phyloP scores from a whole-genome alignment of 495 filamentous ascomycete species.

The Aspergillus avenaceus region DNA sequence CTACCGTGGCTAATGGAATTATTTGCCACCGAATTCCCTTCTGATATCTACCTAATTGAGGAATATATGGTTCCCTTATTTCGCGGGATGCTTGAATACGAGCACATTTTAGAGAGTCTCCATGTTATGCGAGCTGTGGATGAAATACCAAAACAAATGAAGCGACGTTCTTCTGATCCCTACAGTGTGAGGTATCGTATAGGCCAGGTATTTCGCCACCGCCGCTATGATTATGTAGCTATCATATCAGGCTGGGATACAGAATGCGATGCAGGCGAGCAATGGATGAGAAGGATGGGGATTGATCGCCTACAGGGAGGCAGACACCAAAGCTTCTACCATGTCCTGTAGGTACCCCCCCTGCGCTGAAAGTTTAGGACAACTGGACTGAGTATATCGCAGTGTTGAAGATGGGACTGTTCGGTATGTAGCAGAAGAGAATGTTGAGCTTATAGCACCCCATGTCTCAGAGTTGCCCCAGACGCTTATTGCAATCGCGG shows the following conservation, averaged over 20 bases:
- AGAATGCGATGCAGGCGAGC: constrained; percentile 48
- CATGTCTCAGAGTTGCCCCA: constrained; percentile 41
- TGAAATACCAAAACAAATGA: constrained; percentile 52
- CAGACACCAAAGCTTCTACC: constrained; percentile 76
- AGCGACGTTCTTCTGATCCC: constrained; percentile 32
- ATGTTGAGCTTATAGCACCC: constrained; percentile 61
- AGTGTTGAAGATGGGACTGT: constrained; percentile 68
- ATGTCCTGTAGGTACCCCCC: constrained; percentile 63
- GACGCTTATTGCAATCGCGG: constrained; percentile 64
- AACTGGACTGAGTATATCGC: constrained; percentile 9
- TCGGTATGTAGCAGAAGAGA: constrained; percentile 84
- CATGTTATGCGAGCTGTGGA: constrained; percentile 59
- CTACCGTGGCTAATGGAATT: constrained; percentile 65
- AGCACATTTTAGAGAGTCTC: constrained; percentile 49
- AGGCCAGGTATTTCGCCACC: constrained; percentile 82
- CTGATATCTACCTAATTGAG: constrained; percentile 62
- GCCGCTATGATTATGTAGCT: constrained; percentile 72
- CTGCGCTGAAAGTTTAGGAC: not conserved
- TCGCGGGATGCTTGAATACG: constrained; percentile 33
- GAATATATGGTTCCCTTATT: constrained; percentile 60
- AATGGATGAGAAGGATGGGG: constrained; percentile 57
- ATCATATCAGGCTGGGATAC: constrained; percentile 85
- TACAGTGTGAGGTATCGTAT: constrained; percentile 62
- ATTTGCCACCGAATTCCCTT: constrained; percentile 56
- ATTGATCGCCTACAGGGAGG: constrained; percentile 59